Conservation (phyloP, 2,329 filamentous ascomycete genomes). For the Coniochaeta sp. region DNA sequence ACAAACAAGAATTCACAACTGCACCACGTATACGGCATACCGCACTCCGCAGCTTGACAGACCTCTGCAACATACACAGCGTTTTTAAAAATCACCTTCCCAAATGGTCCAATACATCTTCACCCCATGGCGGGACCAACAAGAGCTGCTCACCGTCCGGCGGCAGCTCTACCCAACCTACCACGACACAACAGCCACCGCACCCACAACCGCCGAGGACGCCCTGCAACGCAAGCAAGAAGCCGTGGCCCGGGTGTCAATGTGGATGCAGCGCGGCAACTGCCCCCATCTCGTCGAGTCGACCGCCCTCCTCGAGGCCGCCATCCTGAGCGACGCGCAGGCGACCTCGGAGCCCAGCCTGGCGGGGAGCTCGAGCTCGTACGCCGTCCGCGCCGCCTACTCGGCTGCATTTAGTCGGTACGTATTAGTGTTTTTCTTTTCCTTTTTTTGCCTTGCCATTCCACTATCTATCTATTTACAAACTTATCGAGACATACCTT, state of each 20-base stretch:
- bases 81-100: too few relatives aligned
- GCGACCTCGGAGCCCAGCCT: background rate
- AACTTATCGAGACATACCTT: too few relatives aligned
- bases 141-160: conserved; percentile 60
- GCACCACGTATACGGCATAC: too few relatives aligned
- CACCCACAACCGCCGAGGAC: background rate
- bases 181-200: conserved; percentile 8
- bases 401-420: conserved; percentile 68
- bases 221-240: conserved; percentile 25
- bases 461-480: too few relatives aligned
- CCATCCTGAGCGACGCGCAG: conserved; percentile 55
- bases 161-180: conserved; percentile 51
- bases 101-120: conserved; percentile 68
- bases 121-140: conserved; percentile 63
- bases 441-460: too few relatives aligned
- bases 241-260: conserved; percentile 51
- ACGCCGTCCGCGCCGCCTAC: conserved; percentile 63
- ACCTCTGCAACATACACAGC: too few relatives aligned
- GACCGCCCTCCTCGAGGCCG: conserved; percentile 65
- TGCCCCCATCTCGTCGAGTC: conserved; percentile 77
- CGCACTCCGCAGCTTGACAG: too few relatives aligned
- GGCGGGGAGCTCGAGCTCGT: conserved; percentile 19
- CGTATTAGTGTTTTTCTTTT: too few relatives aligned
- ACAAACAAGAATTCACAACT: too few relatives aligned
- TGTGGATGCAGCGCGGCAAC: conserved; percentile 67